Percentiles rank a stretch among this genome's conserved stretches.
Evolutionary conservation across 1,284 basidiomycete genomes (phyloP).

Genomic region (Tetrapyrgos nigripes): DNA sequence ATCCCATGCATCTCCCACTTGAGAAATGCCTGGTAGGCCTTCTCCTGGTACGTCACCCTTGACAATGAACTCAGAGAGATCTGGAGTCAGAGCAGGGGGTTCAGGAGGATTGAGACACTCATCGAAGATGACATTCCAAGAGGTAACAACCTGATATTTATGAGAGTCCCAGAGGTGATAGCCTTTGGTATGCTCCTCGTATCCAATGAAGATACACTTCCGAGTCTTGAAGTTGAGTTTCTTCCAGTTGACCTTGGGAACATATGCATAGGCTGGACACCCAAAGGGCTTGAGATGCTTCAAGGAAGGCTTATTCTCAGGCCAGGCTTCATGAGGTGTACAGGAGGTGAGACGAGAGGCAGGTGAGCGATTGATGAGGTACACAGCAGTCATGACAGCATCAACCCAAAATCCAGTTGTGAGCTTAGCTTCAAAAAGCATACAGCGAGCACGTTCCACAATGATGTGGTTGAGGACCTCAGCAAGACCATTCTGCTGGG

Average conservation of each 20-base stretch:
- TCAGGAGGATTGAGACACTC: neutral
- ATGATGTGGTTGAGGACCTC: constrained; percentile 38
- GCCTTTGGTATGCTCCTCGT: neutral
- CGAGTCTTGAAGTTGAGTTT: constrained; percentile 2
- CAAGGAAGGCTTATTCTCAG: constrained; percentile 20
- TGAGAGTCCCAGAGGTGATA: neutral
- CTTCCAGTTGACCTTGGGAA: constrained; percentile 10
- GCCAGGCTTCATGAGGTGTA: constrained; percentile 21
- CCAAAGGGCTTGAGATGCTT: constrained; percentile 21
- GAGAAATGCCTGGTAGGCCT: constrained; percentile 1
- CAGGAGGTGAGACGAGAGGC: neutral
- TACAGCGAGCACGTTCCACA: constrained; percentile 22
- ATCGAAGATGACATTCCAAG: constrained; percentile 3
- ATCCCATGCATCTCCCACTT: constrained; percentile 3
- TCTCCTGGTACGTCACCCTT: constrained; percentile 2
- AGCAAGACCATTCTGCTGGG: constrained; percentile 37
- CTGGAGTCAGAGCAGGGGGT: neutral
- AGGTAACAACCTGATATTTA: neutral
- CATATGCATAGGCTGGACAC: constrained; percentile 19
- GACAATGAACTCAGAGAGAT: neutral
- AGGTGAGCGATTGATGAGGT: constrained; percentile 21
- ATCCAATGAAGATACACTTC: constrained; percentile 5
- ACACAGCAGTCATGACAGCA: constrained; percentile 22
- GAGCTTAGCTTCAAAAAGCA: constrained; percentile 30
- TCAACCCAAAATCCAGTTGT: constrained; percentile 31